These are phyloP conservation scores for Beauveria sp. DNA, from an alignment of 2,329 filamentous ascomycete species.

Conservation along the genomic window DNA sequence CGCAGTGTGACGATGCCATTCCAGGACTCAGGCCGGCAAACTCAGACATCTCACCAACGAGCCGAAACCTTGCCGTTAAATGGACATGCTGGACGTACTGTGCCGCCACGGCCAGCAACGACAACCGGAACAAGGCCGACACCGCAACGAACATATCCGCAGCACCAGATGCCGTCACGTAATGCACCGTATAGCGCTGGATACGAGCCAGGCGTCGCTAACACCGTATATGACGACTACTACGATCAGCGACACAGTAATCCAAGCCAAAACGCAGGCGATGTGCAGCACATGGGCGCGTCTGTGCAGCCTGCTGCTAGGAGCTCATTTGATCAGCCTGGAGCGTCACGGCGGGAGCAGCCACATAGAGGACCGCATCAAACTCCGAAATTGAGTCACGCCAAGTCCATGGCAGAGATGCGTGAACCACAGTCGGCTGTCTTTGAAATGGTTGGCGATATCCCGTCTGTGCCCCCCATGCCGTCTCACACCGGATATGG, in stretches of 20 bases:
- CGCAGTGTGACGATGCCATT: conserved; percentile 57
- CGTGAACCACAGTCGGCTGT: conserved; percentile 58
- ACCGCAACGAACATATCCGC: conserved; percentile 9
- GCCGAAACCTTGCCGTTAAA: conserved; percentile 40
- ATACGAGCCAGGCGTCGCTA: conserved; percentile 6
- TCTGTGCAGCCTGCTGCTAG: conserved; percentile 21
- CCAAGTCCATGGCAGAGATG: conserved; percentile 61
- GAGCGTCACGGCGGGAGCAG: conserved; percentile 32
- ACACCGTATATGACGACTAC: conserved; percentile 19
- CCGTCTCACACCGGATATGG: conserved; percentile 26
- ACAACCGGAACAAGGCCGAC: conserved; percentile 38
- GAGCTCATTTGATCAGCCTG: conserved; percentile 42
- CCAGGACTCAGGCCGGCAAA: conserved; percentile 34
- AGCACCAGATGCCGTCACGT: conserved; percentile 17
- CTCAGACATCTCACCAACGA: conserved; percentile 25
- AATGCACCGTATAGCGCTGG: conserved; percentile 2
- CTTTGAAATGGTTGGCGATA: conserved; percentile 65
- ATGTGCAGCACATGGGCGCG: neutral
- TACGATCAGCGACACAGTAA: conserved; percentile 20
- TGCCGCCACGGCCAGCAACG: conserved; percentile 48
- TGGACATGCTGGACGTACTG: conserved; percentile 35
- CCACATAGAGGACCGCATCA: conserved; percentile 43
- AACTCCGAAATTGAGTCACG: conserved; percentile 47
- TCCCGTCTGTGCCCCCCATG: conserved; percentile 47
- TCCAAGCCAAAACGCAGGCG: conserved; percentile 16